Evolutionary conservation across 2,329 filamentous ascomycete species (phyloP).

Genomic region (Geosmithia flava): DNA sequence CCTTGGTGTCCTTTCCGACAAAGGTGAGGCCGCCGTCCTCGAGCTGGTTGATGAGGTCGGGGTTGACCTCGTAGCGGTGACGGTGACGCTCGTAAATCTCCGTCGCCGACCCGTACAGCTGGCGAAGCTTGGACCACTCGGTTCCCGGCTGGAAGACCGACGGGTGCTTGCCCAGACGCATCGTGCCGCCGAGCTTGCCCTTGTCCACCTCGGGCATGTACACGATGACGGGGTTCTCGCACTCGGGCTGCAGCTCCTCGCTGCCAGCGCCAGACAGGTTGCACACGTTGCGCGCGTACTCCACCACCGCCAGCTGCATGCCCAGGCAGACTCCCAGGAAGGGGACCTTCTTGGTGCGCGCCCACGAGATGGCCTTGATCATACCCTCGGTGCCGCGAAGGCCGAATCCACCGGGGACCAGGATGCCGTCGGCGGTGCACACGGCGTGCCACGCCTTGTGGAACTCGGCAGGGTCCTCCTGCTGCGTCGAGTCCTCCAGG

Average conservation of each 20-base stretch:
- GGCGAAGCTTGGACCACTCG: constrained; percentile 68
- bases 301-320: constrained; percentile 87
- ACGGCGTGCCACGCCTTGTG: constrained; percentile 80
- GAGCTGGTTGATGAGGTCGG: constrained; percentile 57
- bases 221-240: constrained; percentile 63
- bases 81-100: constrained; percentile 64
- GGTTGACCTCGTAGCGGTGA: constrained; percentile 87
- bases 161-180: constrained; percentile 68
- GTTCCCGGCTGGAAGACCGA: constrained; percentile 64
- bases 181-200: constrained; percentile 61
- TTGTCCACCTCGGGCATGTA: constrained; percentile 86
- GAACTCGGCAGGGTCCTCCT: constrained; percentile 56
- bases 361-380: constrained; percentile 79
- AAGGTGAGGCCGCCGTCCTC: constrained; percentile 60
- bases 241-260: constrained; percentile 41
- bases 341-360: constrained; percentile 66
- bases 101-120: constrained; percentile 52
- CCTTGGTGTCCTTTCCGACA: constrained; percentile 67
- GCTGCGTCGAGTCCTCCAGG: constrained; percentile 56
- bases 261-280: constrained; percentile 44
- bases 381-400: constrained; percentile 77
- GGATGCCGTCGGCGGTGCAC: constrained; percentile 49
- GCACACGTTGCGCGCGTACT: constrained; percentile 69
- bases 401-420: constrained; percentile 74
- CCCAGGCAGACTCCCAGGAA: constrained; percentile 76